Conservation (phyloP, 306 rosid genomes). For the Hylodesmum podocarpum region DNA sequence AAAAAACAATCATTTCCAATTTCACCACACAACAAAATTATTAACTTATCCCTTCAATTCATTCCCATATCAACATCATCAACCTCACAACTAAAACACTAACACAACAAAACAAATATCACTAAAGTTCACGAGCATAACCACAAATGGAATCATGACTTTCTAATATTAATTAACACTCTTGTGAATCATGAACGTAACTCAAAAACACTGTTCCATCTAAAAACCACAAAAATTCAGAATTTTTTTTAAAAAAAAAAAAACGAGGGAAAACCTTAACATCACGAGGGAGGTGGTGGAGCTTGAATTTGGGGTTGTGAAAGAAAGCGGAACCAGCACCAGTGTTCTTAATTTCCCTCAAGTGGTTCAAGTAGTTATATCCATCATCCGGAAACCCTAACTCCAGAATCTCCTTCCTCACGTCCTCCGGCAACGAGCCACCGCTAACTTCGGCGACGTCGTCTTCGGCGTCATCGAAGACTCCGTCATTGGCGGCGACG, state of each 20-base stretch:
- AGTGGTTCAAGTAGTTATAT: conserved; percentile 74
- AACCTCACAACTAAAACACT: neutral
- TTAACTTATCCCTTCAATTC: neutral
- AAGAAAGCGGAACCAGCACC: conserved; percentile 81
- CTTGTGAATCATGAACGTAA: neutral
- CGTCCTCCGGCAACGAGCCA: conserved; percentile 48
- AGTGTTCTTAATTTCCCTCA: conserved; percentile 73
- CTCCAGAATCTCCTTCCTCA: conserved; percentile 74
- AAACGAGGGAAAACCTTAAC: conserved; percentile 62
- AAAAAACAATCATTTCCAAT: neutral
- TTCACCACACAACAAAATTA: neutral
- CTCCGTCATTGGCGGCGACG: conserved; percentile 23
- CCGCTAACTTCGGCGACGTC: neutral
- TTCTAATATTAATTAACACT: neutral
- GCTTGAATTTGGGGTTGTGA: conserved; percentile 68
- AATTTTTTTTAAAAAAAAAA: neutral
- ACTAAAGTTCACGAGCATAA: neutral
- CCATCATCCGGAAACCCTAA: conserved; percentile 94
- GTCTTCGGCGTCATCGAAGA: conserved; percentile 58
- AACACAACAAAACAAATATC: neutral
- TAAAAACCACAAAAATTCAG: neutral
- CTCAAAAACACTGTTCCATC: neutral
- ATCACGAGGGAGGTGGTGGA: conserved; percentile 59
- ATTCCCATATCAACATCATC: neutral
- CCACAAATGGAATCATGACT: neutral